Percentiles rank a stretch among this genome's conserved stretches.
These are phyloP conservation scores for Fusarium metavorans DNA, from an alignment of 2,329 filamentous ascomycete species.

Conservation along the genomic window DNA sequence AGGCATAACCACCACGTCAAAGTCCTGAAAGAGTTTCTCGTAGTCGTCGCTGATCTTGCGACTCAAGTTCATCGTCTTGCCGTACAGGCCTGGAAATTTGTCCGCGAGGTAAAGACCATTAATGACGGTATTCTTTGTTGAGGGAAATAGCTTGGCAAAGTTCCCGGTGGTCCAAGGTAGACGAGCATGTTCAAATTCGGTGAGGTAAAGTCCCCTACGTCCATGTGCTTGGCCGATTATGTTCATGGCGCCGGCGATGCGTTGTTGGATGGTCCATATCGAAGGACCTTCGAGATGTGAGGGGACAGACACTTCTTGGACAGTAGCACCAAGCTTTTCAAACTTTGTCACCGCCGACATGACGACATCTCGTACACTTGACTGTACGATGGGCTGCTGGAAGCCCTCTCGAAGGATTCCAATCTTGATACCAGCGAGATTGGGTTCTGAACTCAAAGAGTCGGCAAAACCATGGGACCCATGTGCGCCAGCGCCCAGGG, in stretches of 20 bases:
- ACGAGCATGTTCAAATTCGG: constrained; percentile 62
- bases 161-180: constrained; percentile 59
- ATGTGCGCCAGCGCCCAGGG: constrained; percentile 48
- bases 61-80: constrained; percentile 62
- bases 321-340: constrained; percentile 58
- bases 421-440: constrained; percentile 49
- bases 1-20: constrained; percentile 61
- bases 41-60: constrained; percentile 61
- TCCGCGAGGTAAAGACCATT: constrained; percentile 62
- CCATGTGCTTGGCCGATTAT: constrained; percentile 59
- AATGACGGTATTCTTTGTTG: constrained; percentile 67
- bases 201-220: constrained; percentile 60
- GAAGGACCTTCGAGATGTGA: constrained; percentile 60
- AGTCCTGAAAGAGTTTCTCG: constrained; percentile 53
- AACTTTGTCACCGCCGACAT: constrained; percentile 56
- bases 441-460: neutral
- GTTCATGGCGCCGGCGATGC: constrained; percentile 57
- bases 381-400: constrained; percentile 51
- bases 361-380: constrained; percentile 56
- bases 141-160: constrained; percentile 64
- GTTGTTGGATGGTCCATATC: constrained; percentile 64
- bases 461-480: constrained; percentile 39
- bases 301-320: constrained; percentile 64
- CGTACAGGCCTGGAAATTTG: constrained; percentile 59
- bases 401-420: constrained; percentile 61